These are phyloP conservation scores for Hymenoscyphus scutula DNA, from an alignment of 2,329 filamentous ascomycete species.

Conservation along the genomic window DNA sequence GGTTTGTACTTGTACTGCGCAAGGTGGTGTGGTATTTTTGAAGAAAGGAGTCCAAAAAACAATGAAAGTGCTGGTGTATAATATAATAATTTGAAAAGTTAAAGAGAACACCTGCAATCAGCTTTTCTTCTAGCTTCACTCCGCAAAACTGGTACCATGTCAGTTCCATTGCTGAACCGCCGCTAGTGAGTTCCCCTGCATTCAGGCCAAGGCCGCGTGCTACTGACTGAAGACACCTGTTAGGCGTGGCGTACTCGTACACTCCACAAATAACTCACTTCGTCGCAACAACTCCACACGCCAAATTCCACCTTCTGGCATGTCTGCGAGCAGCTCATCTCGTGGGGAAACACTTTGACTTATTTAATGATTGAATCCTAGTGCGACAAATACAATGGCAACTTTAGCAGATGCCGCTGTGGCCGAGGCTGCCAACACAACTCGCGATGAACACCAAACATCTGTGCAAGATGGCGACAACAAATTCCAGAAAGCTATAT, in stretches of 20 bases:
- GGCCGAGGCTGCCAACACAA: slow-evolving; percentile 21
- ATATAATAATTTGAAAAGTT: too few relatives aligned
- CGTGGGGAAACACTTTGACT: neutral
- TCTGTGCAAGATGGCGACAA: slow-evolving; percentile 60
- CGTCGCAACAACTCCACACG: neutral
- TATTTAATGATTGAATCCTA: neutral
- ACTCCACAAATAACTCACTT: neutral
- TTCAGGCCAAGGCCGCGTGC: neutral
- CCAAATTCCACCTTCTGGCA: neutral
- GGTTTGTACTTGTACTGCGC: too few relatives aligned
- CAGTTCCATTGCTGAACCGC: too few relatives aligned
- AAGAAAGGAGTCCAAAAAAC: too few relatives aligned
- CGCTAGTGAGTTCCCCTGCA: neutral
- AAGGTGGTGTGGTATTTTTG: too few relatives aligned
- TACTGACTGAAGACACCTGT: neutral
- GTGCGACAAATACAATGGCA: slow-evolving; percentile 23
- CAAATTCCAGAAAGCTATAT: slow-evolving; percentile 95
- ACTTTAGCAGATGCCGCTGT: slow-evolving; percentile 31
- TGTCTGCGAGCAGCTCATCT: slow-evolving; percentile 16
- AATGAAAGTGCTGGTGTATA: too few relatives aligned
- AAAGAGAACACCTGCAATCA: too few relatives aligned
- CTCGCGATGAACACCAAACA: slow-evolving; percentile 17
- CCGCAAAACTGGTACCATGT: too few relatives aligned
- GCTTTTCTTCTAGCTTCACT: too few relatives aligned
- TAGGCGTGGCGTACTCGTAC: neutral